Base-by-base conservation (phyloP, 2,329 filamentous ascomycete species). In the Nothomitra cinnamomea region DNA sequence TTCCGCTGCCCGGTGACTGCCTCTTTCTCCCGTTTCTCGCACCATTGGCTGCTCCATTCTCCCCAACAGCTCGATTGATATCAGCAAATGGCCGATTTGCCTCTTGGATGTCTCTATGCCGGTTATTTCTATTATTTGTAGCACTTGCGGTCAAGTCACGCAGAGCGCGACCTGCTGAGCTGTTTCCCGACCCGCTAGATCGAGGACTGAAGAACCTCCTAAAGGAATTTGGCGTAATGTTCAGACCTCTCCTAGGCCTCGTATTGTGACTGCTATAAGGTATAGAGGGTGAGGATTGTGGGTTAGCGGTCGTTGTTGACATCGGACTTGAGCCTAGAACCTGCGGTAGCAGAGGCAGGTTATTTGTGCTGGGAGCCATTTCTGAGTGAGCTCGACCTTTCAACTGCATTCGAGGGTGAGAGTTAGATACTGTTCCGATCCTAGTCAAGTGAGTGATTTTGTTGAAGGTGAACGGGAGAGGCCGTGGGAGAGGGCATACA, bases 141-240 rank as follows among this genome's bases (percentile, higher is more conserved):
- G 52, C 32, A 2, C 21, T n/a, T 3, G 65, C 66, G 45, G 65
- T 70, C 43, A 74, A 66, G 17, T 69, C 66, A 59, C 64, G 64
- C 54, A 74, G 61, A 13, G 67, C 69, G 59, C 71, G 69, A 21
- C 72, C 66, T 57, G 63, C 70, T 13, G 69, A 65, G 56, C 64
- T 66, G 19, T 67, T 65, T 15, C 60, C 60, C 36, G 61, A 62
- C n/a, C 58, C 61, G 59, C 62, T 62, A 55, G 65, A 70, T 25
- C 69, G 65, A 36, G 72, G 72, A n/a, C 71, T 73, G 57, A 74
- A 74, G 58, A 74, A 74, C 36, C 68, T 66, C 53, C 65, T 67
- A 56, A 74, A 74, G n/a, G 71, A 70, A 50, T 71, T 67, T n/a
- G 72, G 72, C 12, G 72, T 74, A 35, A 74, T 67, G 25, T 71